Percentiles rank a stretch among this genome's conserved stretches.
Evolutionary conservation across 345 rosid genomes (phyloP).

Genomic region (Linum lewisii): DNA sequence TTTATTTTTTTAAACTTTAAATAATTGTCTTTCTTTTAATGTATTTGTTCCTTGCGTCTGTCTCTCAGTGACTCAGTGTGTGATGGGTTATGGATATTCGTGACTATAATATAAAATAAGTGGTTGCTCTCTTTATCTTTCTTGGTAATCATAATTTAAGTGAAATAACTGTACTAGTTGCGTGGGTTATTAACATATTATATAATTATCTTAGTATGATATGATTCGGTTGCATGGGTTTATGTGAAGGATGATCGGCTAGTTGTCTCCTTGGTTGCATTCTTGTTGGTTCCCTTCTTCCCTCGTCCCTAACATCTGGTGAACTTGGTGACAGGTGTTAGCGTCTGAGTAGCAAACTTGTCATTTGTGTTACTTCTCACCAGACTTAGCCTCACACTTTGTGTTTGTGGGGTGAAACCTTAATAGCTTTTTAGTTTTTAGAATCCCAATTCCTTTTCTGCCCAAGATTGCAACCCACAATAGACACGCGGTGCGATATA

Average conservation of each 20-base stretch:
- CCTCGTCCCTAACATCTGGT: constrained; percentile 50
- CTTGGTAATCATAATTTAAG: constrained; percentile 39
- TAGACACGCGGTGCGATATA: background rate
- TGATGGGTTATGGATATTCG: constrained; percentile 21
- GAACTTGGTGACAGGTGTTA: constrained; percentile 32
- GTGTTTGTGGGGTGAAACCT: constrained; percentile 16
- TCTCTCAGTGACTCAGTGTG: background rate
- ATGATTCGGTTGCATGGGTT: constrained; percentile 32
- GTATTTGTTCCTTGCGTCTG: background rate
- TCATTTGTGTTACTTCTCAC: constrained; percentile 24
- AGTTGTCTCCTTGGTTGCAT: constrained; percentile 67
- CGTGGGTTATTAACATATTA: constrained; percentile 10
- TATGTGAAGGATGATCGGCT: constrained; percentile 35
- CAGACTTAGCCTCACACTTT: constrained; percentile 9
- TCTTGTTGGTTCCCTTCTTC: constrained; percentile 67
- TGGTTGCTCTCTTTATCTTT: constrained; percentile 13
- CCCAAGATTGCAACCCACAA: background rate
- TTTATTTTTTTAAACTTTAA: background rate
- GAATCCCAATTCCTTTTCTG: constrained; percentile 24
- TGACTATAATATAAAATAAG: no score
- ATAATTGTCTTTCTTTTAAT: constrained; percentile 1
- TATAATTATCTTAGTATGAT: background rate
- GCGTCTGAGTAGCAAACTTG: constrained; percentile 14
- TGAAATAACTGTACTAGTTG: constrained; percentile 18
- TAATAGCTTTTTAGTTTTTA: constrained; percentile 26